phyloP scores from a whole-genome alignment of 495 filamentous ascomycete genomes.

The Neurospora sp. region DNA sequence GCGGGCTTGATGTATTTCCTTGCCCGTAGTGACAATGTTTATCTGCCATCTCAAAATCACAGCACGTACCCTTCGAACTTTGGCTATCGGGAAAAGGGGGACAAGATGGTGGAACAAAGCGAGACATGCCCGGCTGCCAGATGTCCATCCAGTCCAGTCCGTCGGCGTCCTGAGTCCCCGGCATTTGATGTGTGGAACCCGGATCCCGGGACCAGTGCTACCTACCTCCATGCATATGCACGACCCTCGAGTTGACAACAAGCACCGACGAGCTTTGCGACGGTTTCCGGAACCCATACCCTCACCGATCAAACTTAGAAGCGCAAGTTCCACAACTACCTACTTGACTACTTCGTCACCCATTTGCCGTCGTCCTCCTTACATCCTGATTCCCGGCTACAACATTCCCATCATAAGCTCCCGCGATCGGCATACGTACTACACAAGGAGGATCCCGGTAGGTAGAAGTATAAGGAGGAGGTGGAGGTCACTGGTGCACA shows the following conservation, averaged over 20 bases:
- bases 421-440: slow-evolving; percentile 73
- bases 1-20: background rate
- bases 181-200: background rate
- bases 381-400: slow-evolving; percentile 66
- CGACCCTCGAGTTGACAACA: background rate
- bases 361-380: slow-evolving; percentile 86
- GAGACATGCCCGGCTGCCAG: background rate
- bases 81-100: too few relatives aligned
- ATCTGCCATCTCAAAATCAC: background rate
- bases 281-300: background rate
- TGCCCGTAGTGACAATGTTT: background rate
- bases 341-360: slow-evolving; percentile 82
- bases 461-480: background rate
- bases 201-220: background rate
- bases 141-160: background rate
- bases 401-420: slow-evolving; percentile 62
- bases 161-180: too few relatives aligned
- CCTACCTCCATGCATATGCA: background rate
- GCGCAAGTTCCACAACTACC: background rate
- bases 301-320: background rate
- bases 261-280: background rate
- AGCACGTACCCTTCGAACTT: background rate
- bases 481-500: background rate
- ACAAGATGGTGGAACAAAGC: background rate
- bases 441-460: slow-evolving; percentile 45